Evolutionary conservation across 2,329 filamentous ascomycete species (phyloP).

Genomic region (Penicillium glabrum): DNA sequence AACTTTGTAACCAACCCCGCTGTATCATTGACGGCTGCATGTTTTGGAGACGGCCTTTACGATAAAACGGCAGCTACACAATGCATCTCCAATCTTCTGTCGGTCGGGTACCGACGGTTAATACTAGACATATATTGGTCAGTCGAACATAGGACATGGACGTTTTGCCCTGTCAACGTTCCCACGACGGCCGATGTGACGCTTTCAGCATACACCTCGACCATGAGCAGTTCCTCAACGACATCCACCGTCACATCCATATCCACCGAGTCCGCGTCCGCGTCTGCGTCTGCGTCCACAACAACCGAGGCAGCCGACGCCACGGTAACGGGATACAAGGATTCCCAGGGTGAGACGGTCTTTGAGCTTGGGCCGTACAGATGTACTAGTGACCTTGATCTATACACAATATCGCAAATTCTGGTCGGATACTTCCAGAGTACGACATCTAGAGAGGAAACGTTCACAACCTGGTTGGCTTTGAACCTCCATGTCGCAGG

Average conservation of each 20-base stretch:
- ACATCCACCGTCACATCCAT: constrained; percentile 21
- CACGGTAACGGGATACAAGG: constrained; percentile 22
- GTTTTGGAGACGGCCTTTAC: constrained; percentile 57
- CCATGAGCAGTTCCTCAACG: constrained; percentile 7
- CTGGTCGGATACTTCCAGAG: constrained; percentile 54
- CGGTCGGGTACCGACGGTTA: constrained; percentile 59
- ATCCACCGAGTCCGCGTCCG: neutral
- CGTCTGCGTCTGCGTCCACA: constrained; percentile 8
- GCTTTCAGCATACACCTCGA: constrained; percentile 17
- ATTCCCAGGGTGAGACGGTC: constrained; percentile 32
- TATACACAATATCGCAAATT: constrained; percentile 52
- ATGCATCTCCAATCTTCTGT: constrained; percentile 65
- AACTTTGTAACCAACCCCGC: constrained; percentile 61
- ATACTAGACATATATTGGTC: constrained; percentile 67
- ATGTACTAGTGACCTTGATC: constrained; percentile 55
- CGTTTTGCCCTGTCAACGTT: constrained; percentile 60
- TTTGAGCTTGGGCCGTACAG: constrained; percentile 53
- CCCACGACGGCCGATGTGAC: constrained; percentile 32
- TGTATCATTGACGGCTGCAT: constrained; percentile 58
- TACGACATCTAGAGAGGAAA: constrained; percentile 54
- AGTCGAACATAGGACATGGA: constrained; percentile 53
- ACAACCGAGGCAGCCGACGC: constrained; percentile 22
- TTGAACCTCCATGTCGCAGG: constrained; percentile 62
- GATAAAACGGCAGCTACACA: constrained; percentile 51
- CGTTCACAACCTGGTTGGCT: constrained; percentile 53